Evolutionary conservation across 306 rosid species (phyloP).

Genomic region (Vigna reflexopilosa): DNA sequence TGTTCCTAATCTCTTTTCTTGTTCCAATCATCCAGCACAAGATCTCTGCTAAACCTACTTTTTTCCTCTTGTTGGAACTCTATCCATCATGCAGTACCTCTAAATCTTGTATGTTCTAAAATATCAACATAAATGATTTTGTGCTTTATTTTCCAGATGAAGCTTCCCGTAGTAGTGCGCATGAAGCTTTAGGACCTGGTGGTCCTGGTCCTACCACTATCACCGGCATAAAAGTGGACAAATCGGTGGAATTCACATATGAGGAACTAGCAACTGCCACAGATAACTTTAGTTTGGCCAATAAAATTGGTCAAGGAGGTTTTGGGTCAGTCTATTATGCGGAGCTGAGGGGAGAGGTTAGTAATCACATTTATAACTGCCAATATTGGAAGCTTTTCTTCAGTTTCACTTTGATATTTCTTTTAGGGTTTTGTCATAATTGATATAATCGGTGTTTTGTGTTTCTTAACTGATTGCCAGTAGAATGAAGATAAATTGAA

Average conservation of each 20-base stretch:
- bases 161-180: constrained; percentile 45
- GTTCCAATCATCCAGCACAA: neutral
- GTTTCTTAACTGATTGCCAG: constrained; percentile 10
- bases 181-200: constrained; percentile 51
- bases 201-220: constrained; percentile 51
- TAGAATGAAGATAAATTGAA: constrained; percentile 12
- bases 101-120: constrained; percentile 16
- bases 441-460: constrained; percentile 14
- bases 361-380: constrained; percentile 45
- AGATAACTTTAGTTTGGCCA: constrained; percentile 73
- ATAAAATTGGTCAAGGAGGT: constrained; percentile 96
- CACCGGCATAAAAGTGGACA: constrained; percentile 76
- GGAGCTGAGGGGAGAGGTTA: constrained; percentile 97
- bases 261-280: constrained; percentile 90
- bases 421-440: constrained; percentile 7
- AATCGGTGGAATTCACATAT: constrained; percentile 87
- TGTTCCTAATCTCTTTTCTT: constrained; percentile 18
- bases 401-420: constrained; percentile 4
- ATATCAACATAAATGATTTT: constrained; percentile 22
- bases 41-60: constrained; percentile 5
- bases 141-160: constrained; percentile 43
- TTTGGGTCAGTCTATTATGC: constrained; percentile 96
- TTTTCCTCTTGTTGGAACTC: constrained; percentile 31
- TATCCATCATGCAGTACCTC: constrained; percentile 22
- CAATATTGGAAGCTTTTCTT: constrained; percentile 6